Percentiles rank a stretch among this genome's conserved stretches.
Evolutionary conservation across 169 alveolate species (phyloP).

Genomic region (Cryptosporidium ryanae): DNA sequence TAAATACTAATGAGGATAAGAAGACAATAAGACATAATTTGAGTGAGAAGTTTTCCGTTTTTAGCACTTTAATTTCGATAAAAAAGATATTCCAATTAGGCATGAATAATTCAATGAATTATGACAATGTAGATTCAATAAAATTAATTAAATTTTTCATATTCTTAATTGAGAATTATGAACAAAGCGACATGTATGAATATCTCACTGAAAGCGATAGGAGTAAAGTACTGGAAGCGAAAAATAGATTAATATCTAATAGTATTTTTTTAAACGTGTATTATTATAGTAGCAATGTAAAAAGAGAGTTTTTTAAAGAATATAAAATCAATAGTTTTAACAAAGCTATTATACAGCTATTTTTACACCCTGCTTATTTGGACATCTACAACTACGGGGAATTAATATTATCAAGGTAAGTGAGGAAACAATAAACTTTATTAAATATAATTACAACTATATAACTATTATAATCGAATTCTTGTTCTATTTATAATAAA

Average conservation of each 20-base stretch:
- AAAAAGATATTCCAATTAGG: constrained; percentile 29
- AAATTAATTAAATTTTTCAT: not conserved
- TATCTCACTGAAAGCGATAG: constrained; percentile 13
- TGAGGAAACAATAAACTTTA: not conserved
- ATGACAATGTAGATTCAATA: constrained; percentile 19
- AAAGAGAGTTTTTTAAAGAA: too few relatives aligned
- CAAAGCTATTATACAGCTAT: not conserved
- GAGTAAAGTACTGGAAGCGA: constrained; percentile 5
- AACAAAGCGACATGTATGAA: not conserved
- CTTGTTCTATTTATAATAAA: not conserved
- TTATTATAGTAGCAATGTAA: not conserved
- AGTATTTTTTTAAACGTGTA: not conserved
- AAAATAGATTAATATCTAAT: constrained; percentile 23
- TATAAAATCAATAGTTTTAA: not conserved
- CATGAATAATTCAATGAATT: constrained; percentile 11
- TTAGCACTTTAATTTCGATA: constrained; percentile 30
- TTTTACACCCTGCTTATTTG: constrained; percentile 37
- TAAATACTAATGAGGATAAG: not conserved
- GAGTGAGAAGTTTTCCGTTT: constrained; percentile 19
- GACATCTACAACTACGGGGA: constrained; percentile 35
- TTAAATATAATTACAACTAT: not conserved
- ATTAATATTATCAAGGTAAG: constrained; percentile 49
- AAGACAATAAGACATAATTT: constrained; percentile 10
- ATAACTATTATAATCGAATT: not conserved
- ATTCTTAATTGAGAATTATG: not conserved